phyloP scores from a whole-genome alignment of 2,329 filamentous ascomycete genomes.

The Cadophora luteo-olivacea region DNA sequence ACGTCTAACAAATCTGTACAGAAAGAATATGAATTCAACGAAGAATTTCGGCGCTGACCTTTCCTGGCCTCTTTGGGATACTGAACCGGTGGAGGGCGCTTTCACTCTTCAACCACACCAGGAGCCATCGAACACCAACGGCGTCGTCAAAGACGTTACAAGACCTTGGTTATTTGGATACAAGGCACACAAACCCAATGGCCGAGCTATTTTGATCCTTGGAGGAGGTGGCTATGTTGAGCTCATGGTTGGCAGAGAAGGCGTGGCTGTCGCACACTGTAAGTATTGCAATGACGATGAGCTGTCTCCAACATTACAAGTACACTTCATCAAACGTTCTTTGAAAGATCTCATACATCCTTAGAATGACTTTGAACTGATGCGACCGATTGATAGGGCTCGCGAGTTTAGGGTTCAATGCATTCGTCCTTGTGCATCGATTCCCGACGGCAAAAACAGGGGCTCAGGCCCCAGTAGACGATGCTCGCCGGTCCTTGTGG shows the following conservation, averaged over 20 bases:
- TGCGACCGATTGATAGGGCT: background rate
- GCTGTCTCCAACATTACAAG: background rate
- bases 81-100: conserved; percentile 1
- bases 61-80: conserved; percentile 7
- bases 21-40: background rate
- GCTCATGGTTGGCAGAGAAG: conserved; percentile 21
- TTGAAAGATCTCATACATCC: too few relatives aligned
- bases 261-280: conserved; percentile 17
- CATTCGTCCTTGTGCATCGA: conserved; percentile 21
- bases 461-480: conserved; percentile 19
- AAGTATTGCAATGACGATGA: background rate
- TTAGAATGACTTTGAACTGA: background rate
- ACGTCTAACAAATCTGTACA: too few relatives aligned
- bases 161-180: conserved; percentile 20
- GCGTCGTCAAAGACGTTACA: conserved; percentile 14
- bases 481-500: conserved; percentile 12
- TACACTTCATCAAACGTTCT: too few relatives aligned
- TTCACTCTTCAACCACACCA: conserved; percentile 6
- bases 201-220: conserved; percentile 11
- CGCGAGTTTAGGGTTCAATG: conserved; percentile 7
- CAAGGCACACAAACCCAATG: conserved; percentile 13
- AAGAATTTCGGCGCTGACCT: conserved; percentile 6
- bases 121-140: conserved; percentile 1
- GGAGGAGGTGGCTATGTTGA: conserved; percentile 22
- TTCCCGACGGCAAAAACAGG: conserved; percentile 19